Conservation (phyloP, 148 eudicot species). For the Gaultheria prostrata region DNA sequence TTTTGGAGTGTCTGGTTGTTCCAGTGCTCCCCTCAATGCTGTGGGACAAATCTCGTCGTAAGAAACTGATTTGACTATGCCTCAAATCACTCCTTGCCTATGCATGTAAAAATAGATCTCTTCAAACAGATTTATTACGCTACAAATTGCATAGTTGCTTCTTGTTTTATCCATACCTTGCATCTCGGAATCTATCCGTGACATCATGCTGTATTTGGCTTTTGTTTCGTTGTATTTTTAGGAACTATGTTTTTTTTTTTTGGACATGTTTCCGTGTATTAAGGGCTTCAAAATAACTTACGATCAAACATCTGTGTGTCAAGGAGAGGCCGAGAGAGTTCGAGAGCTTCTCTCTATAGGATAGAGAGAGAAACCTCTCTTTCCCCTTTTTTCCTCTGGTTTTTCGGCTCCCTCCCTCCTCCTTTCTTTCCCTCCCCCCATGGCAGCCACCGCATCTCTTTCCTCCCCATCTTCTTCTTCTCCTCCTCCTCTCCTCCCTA, state of each 20-base stretch:
- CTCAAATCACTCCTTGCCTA: not conserved
- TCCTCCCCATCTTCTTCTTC: too few relatives aligned
- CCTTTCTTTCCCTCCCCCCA: too few relatives aligned
- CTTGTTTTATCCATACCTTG: not conserved
- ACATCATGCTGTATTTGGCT: not conserved
- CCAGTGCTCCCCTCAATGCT: not conserved
- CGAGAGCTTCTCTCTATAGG: too few relatives aligned
- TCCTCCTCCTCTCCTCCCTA: too few relatives aligned
- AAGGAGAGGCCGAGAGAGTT: too few relatives aligned
- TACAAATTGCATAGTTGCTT: not conserved
- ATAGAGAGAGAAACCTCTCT: too few relatives aligned
- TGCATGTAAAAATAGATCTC: not conserved
- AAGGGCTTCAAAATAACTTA: not conserved
- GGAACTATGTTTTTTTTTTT: not conserved
- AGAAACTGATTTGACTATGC: not conserved
- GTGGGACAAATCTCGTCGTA: not conserved
- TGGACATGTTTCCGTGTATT: too few relatives aligned
- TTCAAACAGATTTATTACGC: not conserved
- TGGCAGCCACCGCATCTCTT: too few relatives aligned
- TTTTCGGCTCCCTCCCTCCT: too few relatives aligned
- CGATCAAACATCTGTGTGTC: not conserved
- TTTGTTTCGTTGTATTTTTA: not conserved
- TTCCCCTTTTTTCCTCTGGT: too few relatives aligned
- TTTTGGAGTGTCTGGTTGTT: not conserved
- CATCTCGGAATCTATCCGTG: not conserved